Evolutionary conservation across 2,329 filamentous ascomycete species (phyloP), one percentile per base, ranked within the genome.

Genomic region (Hortaea sp.): DNA sequence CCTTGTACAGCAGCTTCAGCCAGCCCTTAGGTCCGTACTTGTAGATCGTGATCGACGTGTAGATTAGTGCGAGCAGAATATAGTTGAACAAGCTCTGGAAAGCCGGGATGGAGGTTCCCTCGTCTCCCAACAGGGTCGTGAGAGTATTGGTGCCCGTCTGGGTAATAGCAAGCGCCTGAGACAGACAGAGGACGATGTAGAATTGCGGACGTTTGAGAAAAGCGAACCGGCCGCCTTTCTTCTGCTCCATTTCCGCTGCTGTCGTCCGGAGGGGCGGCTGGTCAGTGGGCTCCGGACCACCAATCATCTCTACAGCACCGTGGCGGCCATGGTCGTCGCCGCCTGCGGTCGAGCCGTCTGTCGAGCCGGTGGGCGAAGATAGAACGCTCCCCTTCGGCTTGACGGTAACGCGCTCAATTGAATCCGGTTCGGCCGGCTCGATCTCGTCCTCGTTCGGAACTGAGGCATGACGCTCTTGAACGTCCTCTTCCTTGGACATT

Each of bases 81-180:
- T 98, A 98, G 69, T 92, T 95, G 76, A 95, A 94, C 59, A 97
- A 78, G 29, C 86, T 88, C 70, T 98, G 92, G 72, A 97, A 95
- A 46, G 92, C 88, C 6, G 92, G 92, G 56, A 97, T 94, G 50
- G 79, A 88, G 54, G 84, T 89, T 42, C 81, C 77, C 52, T 77
- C 67, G 5, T 69, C 66, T 47, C 74, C 75, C 29, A 98, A 79
- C 46, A 95, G 78, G 28, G 77, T 79, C 34, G 84, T 86, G 62
- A 97, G 87, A 41, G 92, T 97, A 73, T 94, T 95, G 43, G 89
- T 95, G 29, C 79, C 81, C 1, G 89, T 95, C 68, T 94, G 92
- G 71, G 88, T 89, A 49, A 98, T 79, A 4, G 89, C 81, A 39
- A 95, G 80, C 44, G 88, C 66, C 74, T 95, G 89, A 49, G 78